Percentiles rank a stretch among this genome's conserved stretches.
Evolutionary conservation across 2,329 filamentous ascomycete genomes (phyloP).

Genomic region (Penicillium sp.): DNA sequence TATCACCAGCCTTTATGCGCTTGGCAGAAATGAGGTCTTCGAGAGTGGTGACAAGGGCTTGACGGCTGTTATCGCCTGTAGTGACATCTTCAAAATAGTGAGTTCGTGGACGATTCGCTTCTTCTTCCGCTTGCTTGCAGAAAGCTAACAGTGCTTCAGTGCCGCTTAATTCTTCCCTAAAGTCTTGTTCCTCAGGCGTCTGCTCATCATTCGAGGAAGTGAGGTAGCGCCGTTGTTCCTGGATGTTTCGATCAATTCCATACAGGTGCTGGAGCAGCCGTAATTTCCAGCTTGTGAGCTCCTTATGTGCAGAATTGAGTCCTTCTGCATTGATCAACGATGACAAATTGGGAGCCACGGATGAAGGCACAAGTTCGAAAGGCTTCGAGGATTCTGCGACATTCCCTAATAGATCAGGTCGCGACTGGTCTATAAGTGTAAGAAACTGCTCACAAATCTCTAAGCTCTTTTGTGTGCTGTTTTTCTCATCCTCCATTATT

Average conservation of each 20-base stretch:
- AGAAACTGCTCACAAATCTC: conserved; percentile 10
- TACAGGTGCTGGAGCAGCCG: conserved; percentile 1
- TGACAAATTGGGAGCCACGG: background rate
- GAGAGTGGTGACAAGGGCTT: conserved; percentile 34
- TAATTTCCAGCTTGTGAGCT: conserved; percentile 3
- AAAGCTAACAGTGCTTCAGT: conserved; percentile 4
- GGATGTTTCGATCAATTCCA: conserved; percentile 1
- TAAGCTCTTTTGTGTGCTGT: conserved; percentile 9
- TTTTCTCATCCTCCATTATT: conserved; percentile 8
- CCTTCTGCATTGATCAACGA: conserved; percentile 7
- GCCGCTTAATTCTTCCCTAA: conserved; percentile 5
- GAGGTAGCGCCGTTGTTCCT: background rate
- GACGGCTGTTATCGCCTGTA: conserved; percentile 29
- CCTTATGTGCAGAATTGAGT: conserved; percentile 3
- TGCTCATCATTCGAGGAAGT: background rate
- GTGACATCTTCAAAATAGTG: conserved; percentile 30
- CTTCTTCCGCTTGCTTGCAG: conserved; percentile 10
- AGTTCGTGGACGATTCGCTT: conserved; percentile 6
- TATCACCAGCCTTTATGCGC: conserved; percentile 35
- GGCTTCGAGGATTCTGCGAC: background rate
- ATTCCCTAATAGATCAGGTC: background rate
- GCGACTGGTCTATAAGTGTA: conserved; percentile 5
- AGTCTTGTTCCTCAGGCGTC: background rate
- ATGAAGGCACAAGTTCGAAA: background rate
- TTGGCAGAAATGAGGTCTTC: conserved; percentile 36